These are phyloP conservation scores for Trichoderma simmonsii DNA, from an alignment of 2,329 filamentous ascomycete species.

Conservation along the genomic window DNA sequence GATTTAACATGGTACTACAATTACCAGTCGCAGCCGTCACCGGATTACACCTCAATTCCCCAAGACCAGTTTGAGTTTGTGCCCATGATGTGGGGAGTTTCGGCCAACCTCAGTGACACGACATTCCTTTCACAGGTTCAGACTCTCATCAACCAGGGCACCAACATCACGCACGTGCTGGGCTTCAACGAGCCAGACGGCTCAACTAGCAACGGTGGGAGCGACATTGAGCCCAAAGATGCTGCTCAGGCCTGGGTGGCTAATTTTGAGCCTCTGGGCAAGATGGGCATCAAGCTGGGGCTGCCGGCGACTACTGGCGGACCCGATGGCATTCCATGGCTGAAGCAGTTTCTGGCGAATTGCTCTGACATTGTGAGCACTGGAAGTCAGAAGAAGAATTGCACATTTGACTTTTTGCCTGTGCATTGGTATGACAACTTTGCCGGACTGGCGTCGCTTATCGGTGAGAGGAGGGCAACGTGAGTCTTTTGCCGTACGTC, in stretches of 20 bases:
- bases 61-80: slow-evolving; percentile 67
- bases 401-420: slow-evolving; percentile 61
- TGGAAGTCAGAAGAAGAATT: slow-evolving; percentile 43
- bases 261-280: slow-evolving; percentile 66
- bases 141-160: slow-evolving; percentile 46
- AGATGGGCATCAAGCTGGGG: slow-evolving; percentile 64
- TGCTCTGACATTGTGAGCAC: slow-evolving; percentile 58
- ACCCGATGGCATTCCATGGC: slow-evolving; percentile 60
- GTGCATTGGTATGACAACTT: slow-evolving; percentile 70
- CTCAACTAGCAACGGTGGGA: slow-evolving; percentile 54
- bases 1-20: slow-evolving; percentile 85
- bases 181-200: slow-evolving; percentile 79
- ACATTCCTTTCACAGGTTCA: slow-evolving; percentile 64
- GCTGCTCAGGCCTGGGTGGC: slow-evolving; percentile 69
- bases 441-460: slow-evolving; percentile 62
- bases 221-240: slow-evolving; percentile 52
- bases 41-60: slow-evolving; percentile 44
- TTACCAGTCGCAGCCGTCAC: slow-evolving; percentile 59
- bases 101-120: slow-evolving; percentile 46
- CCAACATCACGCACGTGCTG: slow-evolving; percentile 66
- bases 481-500: slow-evolving; percentile 24
- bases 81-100: slow-evolving; percentile 74
- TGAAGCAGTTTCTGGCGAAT: slow-evolving; percentile 61
- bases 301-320: slow-evolving; percentile 68
- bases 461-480: slow-evolving; percentile 49